Evolutionary conservation across 148 eudicot species (phyloP).

Genomic region (Cornus suecica): DNA sequence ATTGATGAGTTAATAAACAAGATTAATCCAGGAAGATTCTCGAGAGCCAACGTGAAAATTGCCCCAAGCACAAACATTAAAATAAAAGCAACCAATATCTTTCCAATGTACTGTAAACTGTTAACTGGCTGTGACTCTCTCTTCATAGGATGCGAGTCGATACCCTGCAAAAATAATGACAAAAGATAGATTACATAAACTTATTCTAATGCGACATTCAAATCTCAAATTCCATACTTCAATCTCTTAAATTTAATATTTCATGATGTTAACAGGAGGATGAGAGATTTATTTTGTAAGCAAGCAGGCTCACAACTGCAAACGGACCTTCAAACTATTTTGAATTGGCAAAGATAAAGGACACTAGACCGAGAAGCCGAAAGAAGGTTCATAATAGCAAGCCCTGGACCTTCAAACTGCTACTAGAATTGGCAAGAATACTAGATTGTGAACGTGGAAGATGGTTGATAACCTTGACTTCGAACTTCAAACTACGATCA

Average conservation of each 20-base stretch:
- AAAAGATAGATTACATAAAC: background rate
- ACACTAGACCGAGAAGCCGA: too few species aligned
- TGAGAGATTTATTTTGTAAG: background rate
- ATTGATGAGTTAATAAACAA: constrained; percentile 38
- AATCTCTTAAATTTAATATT: background rate
- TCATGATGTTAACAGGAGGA: background rate
- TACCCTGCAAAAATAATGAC: constrained; percentile 42
- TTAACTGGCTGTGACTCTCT: constrained; percentile 24
- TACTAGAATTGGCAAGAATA: background rate
- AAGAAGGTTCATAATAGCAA: background rate
- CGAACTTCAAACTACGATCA: too few species aligned
- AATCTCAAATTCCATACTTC: background rate
- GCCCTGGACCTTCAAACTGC: background rate
- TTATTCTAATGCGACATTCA: background rate
- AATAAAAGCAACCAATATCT: constrained; percentile 65
- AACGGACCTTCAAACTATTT: too few species aligned
- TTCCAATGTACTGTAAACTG: constrained; percentile 43
- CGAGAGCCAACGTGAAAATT: constrained; percentile 57
- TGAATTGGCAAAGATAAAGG: too few species aligned
- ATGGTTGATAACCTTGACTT: too few species aligned
- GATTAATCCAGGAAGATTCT: constrained; percentile 62
- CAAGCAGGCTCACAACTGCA: too few species aligned
- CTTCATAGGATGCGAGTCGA: constrained; percentile 16
- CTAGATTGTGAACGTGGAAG: too few species aligned
- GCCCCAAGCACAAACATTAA: constrained; percentile 64